Percentiles rank a stretch among this genome's conserved stretches.
Evolutionary conservation across 1,139 yeast genomes (phyloP).

Genomic region (Suhomyces bolitotheri): DNA sequence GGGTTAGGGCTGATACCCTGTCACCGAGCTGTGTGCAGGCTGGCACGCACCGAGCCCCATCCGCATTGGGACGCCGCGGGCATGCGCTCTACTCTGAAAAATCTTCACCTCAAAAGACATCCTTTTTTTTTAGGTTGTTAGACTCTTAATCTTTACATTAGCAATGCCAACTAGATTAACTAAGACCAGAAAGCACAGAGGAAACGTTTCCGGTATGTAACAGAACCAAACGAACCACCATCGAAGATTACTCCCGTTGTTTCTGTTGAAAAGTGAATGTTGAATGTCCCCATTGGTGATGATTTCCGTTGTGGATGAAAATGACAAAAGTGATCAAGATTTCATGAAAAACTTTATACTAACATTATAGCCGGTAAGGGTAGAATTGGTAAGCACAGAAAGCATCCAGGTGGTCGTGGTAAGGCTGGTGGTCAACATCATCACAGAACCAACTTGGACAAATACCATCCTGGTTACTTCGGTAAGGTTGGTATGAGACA

Average conservation of each 20-base stretch:
- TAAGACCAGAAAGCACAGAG: constrained; percentile 99
- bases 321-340: too few species aligned
- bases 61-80: constrained; percentile 6
- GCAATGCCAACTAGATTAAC: constrained; percentile 99
- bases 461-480: constrained; percentile 99
- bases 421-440: constrained; percentile 99
- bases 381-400: constrained; percentile 99
- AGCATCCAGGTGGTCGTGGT: constrained; percentile 99
- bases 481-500: constrained; percentile 99
- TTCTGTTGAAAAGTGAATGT: too few species aligned
- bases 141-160: constrained; percentile 26
- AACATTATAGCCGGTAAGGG: constrained; percentile 95
- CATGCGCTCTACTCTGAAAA: constrained; percentile 16
- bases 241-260: too few species aligned
- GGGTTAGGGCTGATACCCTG: constrained; percentile 7
- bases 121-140: constrained; percentile 15
- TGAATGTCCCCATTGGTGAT: too few species aligned
- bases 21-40: too few species aligned
- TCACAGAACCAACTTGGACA: constrained; percentile 99
- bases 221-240: constrained; percentile 4
- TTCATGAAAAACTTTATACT: constrained; percentile 22
- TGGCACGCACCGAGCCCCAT: neutral
- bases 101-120: constrained; percentile 17
- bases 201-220: constrained; percentile 97
- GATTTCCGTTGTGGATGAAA: too few species aligned